A percentile compares a stretch with the other conserved stretches of the same genome.
Conservation (phyloP, 1,139 yeast species). For the Candida tetrigidarum region DNA sequence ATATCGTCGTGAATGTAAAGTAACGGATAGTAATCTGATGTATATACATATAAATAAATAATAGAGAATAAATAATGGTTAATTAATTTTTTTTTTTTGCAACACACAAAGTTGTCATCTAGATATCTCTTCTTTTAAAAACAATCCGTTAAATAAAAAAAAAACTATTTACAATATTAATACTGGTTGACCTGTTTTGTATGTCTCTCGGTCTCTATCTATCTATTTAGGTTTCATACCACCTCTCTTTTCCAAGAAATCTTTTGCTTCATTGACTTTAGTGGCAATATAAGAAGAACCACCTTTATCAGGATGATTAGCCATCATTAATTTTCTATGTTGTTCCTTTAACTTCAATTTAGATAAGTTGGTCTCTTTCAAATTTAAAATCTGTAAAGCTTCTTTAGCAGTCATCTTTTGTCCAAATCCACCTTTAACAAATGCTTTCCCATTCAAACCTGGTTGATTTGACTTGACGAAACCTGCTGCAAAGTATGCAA, state of each 20-base stretch:
- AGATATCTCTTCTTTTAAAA: not conserved
- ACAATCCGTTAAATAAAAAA: not conserved
- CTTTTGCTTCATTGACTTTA: conserved; percentile 96
- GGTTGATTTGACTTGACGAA: conserved; percentile 71
- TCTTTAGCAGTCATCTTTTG: conserved; percentile 88
- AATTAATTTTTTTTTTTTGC: not conserved
- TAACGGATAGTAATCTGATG: not conserved
- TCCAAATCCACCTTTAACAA: conserved; percentile 87
- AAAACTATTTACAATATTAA: conserved; percentile 11
- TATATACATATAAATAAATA: too few relatives aligned
- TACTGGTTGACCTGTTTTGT: not conserved
- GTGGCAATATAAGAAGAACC: conserved; percentile 96
- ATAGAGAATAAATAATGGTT: not conserved
- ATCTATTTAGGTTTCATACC: conserved; percentile 49
- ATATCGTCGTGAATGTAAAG: conserved; percentile 14
- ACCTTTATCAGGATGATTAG: conserved; percentile 98
- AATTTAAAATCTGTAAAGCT: conserved; percentile 84
- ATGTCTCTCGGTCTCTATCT: not conserved
- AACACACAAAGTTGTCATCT: not conserved
- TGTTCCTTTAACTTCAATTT: conserved; percentile 86
- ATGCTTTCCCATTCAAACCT: conserved; percentile 73
- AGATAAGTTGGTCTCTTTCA: conserved; percentile 78
- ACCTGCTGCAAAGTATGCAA: conserved; percentile 70
- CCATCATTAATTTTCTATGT: conserved; percentile 85
- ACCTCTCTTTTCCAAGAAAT: conserved; percentile 85